Percentiles rank a stretch among this genome's conserved stretches.
These are phyloP conservation scores for Xerocomus nothofagi DNA, from an alignment of 1,284 basidiomycete genomes.

Conservation along the genomic window DNA sequence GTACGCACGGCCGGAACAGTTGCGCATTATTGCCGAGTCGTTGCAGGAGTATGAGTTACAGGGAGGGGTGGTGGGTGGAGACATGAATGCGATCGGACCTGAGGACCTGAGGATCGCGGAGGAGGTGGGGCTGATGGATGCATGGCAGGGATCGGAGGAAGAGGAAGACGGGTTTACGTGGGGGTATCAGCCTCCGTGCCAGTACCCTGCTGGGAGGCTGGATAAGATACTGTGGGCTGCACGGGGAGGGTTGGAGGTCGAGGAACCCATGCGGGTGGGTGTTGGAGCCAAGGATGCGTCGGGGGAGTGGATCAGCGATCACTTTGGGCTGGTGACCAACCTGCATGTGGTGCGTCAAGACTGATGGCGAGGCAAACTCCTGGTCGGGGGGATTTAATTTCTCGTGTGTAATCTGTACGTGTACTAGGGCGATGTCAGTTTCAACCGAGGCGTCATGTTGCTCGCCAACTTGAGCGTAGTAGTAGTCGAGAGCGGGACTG, in stretches of 20 bases:
- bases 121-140: slow-evolving; percentile 52
- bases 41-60: slow-evolving; percentile 45
- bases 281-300: slow-evolving; percentile 45
- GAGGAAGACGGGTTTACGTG: slow-evolving; percentile 57
- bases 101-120: slow-evolving; percentile 44
- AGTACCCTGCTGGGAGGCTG: slow-evolving; percentile 50
- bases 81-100: slow-evolving; percentile 64
- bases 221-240: slow-evolving; percentile 65
- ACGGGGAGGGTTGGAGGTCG: slow-evolving; percentile 46
- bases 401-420: too few relatives aligned
- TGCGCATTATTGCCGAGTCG: slow-evolving; percentile 49
- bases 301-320: slow-evolving; percentile 61
- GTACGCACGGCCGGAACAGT: slow-evolving; percentile 48
- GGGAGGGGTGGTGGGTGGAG: slow-evolving; percentile 63
- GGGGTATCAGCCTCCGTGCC: slow-evolving; percentile 56
- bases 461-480: slow-evolving; percentile 97
- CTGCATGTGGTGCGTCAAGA: slow-evolving; percentile 37
- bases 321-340: slow-evolving; percentile 57
- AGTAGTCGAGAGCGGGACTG: slow-evolving; percentile 92
- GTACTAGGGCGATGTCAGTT: too few relatives aligned
- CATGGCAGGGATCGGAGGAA: slow-evolving; percentile 44
- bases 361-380: slow-evolving; percentile 8
- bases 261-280: slow-evolving; percentile 54
- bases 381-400: background rate
- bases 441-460: too few relatives aligned